These are phyloP conservation scores for Phytophthora aleatoria DNA, from an alignment of 352 stramenopile species.

Conservation along the genomic window DNA sequence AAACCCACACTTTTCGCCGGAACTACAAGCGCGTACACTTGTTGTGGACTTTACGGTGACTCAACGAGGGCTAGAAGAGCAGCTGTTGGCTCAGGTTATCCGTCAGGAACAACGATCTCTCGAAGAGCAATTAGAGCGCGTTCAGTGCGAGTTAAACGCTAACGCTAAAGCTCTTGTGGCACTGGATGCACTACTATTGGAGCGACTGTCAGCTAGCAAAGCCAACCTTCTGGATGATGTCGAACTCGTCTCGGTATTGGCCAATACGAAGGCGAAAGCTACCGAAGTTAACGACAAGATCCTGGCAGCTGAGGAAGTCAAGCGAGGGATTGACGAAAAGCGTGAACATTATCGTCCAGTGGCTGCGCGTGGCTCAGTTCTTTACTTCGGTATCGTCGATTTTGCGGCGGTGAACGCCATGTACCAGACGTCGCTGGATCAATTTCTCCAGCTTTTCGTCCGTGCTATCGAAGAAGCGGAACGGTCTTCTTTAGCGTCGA, in stretches of 20 bases:
- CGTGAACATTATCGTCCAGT: slow-evolving; percentile 91
- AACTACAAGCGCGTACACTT: slow-evolving; percentile 68
- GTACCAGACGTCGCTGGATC: slow-evolving; percentile 91
- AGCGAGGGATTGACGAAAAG: slow-evolving; percentile 91
- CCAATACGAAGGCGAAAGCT: slow-evolving; percentile 90
- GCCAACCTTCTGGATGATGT: slow-evolving; percentile 90
- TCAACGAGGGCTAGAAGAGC: slow-evolving; percentile 89
- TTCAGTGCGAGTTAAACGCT: slow-evolving; percentile 82
- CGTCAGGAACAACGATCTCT: slow-evolving; percentile 90
- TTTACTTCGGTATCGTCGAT: slow-evolving; percentile 93
- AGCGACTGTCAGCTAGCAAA: slow-evolving; percentile 83
- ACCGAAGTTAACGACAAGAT: slow-evolving; percentile 93
- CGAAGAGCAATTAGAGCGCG: slow-evolving; percentile 89
- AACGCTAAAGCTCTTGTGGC: slow-evolving; percentile 89
- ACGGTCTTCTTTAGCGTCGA: slow-evolving; percentile 74
- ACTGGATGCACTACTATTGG: slow-evolving; percentile 86
- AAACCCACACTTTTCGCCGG: slow-evolving; percentile 74
- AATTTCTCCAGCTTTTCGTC: slow-evolving; percentile 90
- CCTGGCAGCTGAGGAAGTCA: slow-evolving; percentile 83
- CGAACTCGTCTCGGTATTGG: slow-evolving; percentile 86
- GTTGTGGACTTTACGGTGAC: slow-evolving; percentile 93
- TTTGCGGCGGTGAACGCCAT: slow-evolving; percentile 88
- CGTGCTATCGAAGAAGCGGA: slow-evolving; percentile 85
- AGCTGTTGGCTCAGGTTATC: slow-evolving; percentile 91
- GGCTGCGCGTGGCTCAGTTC: slow-evolving; percentile 79